Base-by-base conservation (phyloP, 2,329 filamentous ascomycete species). In the Cadophora luteo-olivacea region DNA sequence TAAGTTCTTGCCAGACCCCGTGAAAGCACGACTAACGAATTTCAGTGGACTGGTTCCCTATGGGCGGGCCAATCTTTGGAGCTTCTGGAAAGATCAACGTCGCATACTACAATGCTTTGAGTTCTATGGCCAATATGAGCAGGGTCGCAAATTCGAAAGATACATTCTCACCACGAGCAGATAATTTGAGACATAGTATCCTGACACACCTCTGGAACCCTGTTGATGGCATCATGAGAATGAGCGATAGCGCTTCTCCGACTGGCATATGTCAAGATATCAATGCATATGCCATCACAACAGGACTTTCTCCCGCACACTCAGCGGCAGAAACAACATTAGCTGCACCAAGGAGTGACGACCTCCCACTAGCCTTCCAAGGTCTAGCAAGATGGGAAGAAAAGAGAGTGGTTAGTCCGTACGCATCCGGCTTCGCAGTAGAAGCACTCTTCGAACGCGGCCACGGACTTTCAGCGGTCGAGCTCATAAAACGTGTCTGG, bases 41-140 rank as follows among this genome's bases (percentile, higher is more conserved):
- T 19, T 4, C 33, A 72, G 68, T 73, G 68, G 72, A 72, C 51
- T 74, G 68, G 68, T 70, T 72, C 25, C 72, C 72, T 33, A 55
- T 72, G 63, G 68, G 72, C 12, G 69, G 71, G 8, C 69, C 69
- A 9, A 65, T 70, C 19, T 72, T 74, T 45, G 72, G 73, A 9
- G 73, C 73, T 36, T 74, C 73, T 48, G 66, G 68, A 0, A 72
- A 74, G 41, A 71, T 72, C n/a, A 73, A 75, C 60, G 52, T 75
- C 11, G 71, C 73, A 32, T 73, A 68, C 49, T 74, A 70, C 45
- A 72, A 75, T 65, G 70, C 71, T 38, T 41, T 74, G 49, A 68
- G 57, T 24, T 69, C 72, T 7, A 72, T 74, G 72, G 67, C 67
- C 29, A 68, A 68, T 36, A 71, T 75, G 68, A 67, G 64, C 38